These are phyloP conservation scores for Nasturtium officinale DNA, from an alignment of 345 rosid genomes.

Conservation along the genomic window DNA sequence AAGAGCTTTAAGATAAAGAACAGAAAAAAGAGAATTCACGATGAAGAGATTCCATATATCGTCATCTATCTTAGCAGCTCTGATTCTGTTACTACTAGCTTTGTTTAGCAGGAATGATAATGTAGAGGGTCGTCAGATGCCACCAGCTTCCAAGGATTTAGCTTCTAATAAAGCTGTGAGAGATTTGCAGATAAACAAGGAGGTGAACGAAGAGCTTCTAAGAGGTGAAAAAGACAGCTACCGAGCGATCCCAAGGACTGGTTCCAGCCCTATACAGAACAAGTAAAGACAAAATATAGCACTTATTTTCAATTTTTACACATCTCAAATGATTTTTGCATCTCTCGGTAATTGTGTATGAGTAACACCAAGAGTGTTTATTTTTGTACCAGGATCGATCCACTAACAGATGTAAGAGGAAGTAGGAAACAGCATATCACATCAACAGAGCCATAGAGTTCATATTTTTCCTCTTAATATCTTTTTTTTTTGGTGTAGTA, in stretches of 20 bases:
- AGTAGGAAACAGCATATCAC: conserved; percentile 37
- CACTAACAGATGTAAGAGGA: conserved; percentile 33
- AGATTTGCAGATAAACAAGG: conserved; percentile 46
- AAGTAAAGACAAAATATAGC: conserved; percentile 48
- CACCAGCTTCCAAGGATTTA: conserved; percentile 35
- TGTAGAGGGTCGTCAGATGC: conserved; percentile 51
- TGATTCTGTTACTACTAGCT: conserved; percentile 49
- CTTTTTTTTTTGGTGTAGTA: conserved; percentile 15
- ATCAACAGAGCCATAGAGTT: conserved; percentile 28
- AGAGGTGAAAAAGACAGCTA: conserved; percentile 59
- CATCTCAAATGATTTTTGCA: conserved; percentile 18
- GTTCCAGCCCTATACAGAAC: conserved; percentile 75
- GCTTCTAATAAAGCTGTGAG: conserved; percentile 39
- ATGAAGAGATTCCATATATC: conserved; percentile 54
- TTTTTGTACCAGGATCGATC: conserved; percentile 45
- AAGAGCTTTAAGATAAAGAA: conserved; percentile 10
- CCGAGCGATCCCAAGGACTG: conserved; percentile 68
- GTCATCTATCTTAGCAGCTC: conserved; percentile 43
- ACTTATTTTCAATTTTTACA: conserved; percentile 9
- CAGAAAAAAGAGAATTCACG: conserved; percentile 33
- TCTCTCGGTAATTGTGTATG: background rate
- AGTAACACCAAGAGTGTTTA: conserved; percentile 22
- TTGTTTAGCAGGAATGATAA: conserved; percentile 40
- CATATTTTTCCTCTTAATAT: conserved; percentile 1
- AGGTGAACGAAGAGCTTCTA: conserved; percentile 37